Conservation (phyloP, 345 rosid species). For the Eucalyptus caleyi region DNA sequence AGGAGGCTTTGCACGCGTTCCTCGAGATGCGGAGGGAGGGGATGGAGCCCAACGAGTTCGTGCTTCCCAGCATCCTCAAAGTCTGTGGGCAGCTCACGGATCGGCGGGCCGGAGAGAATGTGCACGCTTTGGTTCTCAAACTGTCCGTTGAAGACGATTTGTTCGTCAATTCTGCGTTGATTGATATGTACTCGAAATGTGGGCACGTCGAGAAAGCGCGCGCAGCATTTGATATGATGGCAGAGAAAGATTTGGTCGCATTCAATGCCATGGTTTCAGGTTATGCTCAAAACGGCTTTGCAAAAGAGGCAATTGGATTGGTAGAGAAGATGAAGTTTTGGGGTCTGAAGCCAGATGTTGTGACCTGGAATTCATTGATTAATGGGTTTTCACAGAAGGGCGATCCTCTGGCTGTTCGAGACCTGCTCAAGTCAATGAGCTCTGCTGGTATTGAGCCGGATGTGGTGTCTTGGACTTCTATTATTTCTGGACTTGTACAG, state of each 20-base stretch:
- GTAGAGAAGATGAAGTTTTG: constrained; percentile 21
- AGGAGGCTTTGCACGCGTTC: constrained; percentile 34
- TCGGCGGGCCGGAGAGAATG: constrained; percentile 27
- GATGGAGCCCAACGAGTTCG: constrained; percentile 28
- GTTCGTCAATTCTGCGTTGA: constrained; percentile 48
- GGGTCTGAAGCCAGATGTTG: constrained; percentile 41
- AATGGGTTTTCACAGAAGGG: constrained; percentile 58
- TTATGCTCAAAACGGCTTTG: constrained; percentile 34
- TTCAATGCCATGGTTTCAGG: constrained; percentile 73
- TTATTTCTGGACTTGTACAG: constrained; percentile 69
- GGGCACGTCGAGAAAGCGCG: constrained; percentile 28
- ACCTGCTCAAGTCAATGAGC: constrained; percentile 37
- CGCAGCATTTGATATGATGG: constrained; percentile 35
- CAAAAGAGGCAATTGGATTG: constrained; percentile 36
- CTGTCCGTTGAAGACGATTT: constrained; percentile 33
- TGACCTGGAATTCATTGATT: constrained; percentile 61
- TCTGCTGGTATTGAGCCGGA: constrained; percentile 47
- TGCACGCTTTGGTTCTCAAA: constrained; percentile 47
- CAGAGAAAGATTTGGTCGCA: constrained; percentile 44
- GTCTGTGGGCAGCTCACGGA: constrained; percentile 50
- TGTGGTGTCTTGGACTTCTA: constrained; percentile 70
- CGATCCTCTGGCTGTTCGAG: constrained; percentile 23
- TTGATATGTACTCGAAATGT: constrained; percentile 79
- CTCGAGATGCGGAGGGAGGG: constrained; percentile 37
- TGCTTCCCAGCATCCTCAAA: constrained; percentile 67